phyloP scores from a whole-genome alignment of 768 basidiomycete genomes.

The Russula earlei region DNA sequence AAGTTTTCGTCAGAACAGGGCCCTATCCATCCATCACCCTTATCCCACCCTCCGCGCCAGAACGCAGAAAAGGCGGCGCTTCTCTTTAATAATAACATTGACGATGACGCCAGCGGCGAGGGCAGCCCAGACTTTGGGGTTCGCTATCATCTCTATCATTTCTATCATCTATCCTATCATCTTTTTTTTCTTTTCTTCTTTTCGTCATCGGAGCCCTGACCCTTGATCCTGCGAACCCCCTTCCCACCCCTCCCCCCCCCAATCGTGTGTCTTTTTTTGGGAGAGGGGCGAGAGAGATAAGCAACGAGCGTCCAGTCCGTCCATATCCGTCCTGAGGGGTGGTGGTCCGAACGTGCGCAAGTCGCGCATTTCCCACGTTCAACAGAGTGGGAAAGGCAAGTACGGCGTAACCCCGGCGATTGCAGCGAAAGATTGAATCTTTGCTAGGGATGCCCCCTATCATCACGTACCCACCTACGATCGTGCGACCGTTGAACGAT shows the following conservation, averaged over 20 bases:
- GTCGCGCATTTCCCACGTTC: not conserved
- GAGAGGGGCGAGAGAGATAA: slow-evolving; percentile 11
- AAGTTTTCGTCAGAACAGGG: not conserved
- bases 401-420: slow-evolving; percentile 3
- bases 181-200: no score
- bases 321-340: not conserved
- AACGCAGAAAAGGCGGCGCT: not conserved
- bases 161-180: no score
- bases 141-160: not conserved
- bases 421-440: slow-evolving; percentile 6
- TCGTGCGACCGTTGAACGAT: not conserved
- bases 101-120: slow-evolving; percentile 10
- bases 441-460: not conserved
- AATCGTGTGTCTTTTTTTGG: no score
- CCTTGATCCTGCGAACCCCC: not conserved
- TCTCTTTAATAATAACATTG: slow-evolving; percentile 4
- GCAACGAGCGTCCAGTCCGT: not conserved
- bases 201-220: slow-evolving; percentile 15
- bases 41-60: no score
- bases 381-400: not conserved
- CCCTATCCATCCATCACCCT: not conserved
- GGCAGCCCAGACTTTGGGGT: slow-evolving; percentile 10
- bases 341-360: not conserved
- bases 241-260: no score
- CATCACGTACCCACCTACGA: not conserved